Percentiles rank a stretch among this genome's conserved stretches.
Evolutionary conservation across 805 yeast genomes (phyloP).

Genomic region (Torulaspora gathmanii): DNA sequence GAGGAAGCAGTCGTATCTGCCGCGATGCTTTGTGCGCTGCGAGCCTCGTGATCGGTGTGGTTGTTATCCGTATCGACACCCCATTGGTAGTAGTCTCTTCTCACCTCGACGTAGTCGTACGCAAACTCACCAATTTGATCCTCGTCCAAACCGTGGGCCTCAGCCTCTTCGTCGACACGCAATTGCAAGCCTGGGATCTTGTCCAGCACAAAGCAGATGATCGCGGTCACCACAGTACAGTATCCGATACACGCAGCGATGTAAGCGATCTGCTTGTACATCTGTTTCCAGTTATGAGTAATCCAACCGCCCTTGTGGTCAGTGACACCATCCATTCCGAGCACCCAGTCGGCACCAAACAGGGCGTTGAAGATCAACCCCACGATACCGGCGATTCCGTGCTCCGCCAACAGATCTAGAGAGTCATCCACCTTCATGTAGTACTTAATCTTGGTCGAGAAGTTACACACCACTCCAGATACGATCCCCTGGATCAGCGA

Average conservation of each 20-base stretch:
- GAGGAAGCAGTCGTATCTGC: conserved; percentile 11
- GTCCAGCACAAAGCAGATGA: conserved; percentile 69
- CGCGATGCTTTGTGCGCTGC: conserved; percentile 1
- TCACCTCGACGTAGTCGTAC: conserved; percentile 95
- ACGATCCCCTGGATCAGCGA: conserved; percentile 78
- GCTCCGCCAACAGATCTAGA: conserved; percentile 95
- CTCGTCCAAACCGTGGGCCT: conserved; percentile 87
- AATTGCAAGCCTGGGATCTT: conserved; percentile 76
- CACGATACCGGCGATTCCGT: conserved; percentile 91
- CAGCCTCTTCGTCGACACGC: conserved; percentile 80
- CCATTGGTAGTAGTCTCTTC: conserved; percentile 75
- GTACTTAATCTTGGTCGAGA: conserved; percentile 81
- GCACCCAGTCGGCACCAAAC: conserved; percentile 81
- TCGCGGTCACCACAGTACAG: conserved; percentile 66
- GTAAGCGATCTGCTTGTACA: conserved; percentile 86
- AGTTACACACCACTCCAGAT: conserved; percentile 82
- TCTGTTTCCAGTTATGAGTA: conserved; percentile 82
- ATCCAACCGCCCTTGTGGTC: conserved; percentile 91
- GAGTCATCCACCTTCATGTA: conserved; percentile 83
- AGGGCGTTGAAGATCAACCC: conserved; percentile 87
- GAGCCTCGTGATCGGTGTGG: conserved; percentile 3
- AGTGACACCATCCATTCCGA: conserved; percentile 85
- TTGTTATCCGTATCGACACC: conserved; percentile 29
- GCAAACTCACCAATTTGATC: conserved; percentile 98
- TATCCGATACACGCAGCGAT: conserved; percentile 71